These are phyloP conservation scores for Takashimella tepidaria DNA, from an alignment of 1,284 basidiomycete species.

Conservation along the genomic window DNA sequence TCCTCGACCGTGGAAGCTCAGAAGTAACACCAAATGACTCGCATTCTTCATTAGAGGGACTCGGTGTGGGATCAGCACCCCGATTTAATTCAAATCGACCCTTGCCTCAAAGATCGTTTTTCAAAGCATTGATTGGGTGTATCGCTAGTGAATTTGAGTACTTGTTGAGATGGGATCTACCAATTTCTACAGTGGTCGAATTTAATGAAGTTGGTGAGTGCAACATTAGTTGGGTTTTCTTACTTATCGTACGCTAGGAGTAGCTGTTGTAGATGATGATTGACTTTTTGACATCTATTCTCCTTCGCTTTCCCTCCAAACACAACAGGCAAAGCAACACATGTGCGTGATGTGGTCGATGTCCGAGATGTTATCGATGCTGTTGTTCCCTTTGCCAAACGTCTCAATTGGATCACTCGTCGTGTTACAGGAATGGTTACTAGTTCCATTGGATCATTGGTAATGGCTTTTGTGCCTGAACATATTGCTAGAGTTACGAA, in stretches of 20 bases:
- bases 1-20: constrained; percentile 9
- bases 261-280: too few species aligned
- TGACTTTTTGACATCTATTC: not conserved
- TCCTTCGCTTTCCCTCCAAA: too few species aligned
- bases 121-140: constrained; percentile 16
- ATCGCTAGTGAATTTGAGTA: constrained; percentile 31
- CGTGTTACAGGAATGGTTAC: constrained; percentile 31
- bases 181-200: constrained; percentile 41
- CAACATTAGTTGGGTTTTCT: too few species aligned
- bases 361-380: constrained; percentile 42
- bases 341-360: constrained; percentile 43
- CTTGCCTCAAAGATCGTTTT: constrained; percentile 14
- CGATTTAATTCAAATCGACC: too few species aligned
- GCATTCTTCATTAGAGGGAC: too few species aligned
- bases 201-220: constrained; percentile 45
- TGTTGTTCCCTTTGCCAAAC: constrained; percentile 44
- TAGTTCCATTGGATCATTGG: constrained; percentile 23
- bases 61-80: too few species aligned
- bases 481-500: constrained; percentile 13
- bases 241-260: too few species aligned
- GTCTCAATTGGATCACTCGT: constrained; percentile 30
- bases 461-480: constrained; percentile 16
- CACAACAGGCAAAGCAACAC: constrained; percentile 42
- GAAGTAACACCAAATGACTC: too few species aligned
- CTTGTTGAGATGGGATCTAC: constrained; percentile 37